These are phyloP conservation scores for Physocladia obscura DNA, from an alignment of 192 early-diverging fungal genomes.

Conservation along the genomic window DNA sequence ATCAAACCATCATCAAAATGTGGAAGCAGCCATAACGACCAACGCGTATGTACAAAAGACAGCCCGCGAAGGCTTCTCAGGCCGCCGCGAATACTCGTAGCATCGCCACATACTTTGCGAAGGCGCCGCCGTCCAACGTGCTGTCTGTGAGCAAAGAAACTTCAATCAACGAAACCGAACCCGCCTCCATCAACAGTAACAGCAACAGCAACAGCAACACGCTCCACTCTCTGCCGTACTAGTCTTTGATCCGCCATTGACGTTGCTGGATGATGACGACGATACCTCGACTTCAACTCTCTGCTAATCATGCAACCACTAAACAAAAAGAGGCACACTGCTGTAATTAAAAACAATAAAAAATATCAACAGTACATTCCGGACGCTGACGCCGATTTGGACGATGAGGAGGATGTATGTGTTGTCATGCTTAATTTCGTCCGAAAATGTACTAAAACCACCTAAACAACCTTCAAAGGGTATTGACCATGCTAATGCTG, in stretches of 20 bases:
- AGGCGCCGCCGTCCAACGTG: background rate
- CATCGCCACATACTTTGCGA: background rate
- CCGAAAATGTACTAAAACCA: too few species aligned
- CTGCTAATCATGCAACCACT: background rate
- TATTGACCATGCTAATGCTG: background rate
- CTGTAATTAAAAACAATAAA: background rate
- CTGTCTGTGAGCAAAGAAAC: background rate
- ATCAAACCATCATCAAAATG: too few species aligned
- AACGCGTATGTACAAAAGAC: too few species aligned
- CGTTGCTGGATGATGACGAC: constrained; percentile 33
- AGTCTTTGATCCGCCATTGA: background rate
- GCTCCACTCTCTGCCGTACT: background rate
- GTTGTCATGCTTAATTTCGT: too few species aligned
- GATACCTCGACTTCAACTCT: too few species aligned
- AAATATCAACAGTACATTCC: background rate
- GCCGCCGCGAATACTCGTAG: background rate
- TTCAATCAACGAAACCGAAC: background rate
- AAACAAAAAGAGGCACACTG: background rate
- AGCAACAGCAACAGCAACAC: too few species aligned
- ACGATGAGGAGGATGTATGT: too few species aligned
- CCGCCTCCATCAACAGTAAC: background rate
- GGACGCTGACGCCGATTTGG: background rate
- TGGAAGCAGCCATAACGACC: too few species aligned
- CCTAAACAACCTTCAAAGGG: too few species aligned
- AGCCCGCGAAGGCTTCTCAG: background rate